Base-by-base conservation (phyloP, 495 filamentous ascomycete species). In the Hypoxylon perforatum region DNA sequence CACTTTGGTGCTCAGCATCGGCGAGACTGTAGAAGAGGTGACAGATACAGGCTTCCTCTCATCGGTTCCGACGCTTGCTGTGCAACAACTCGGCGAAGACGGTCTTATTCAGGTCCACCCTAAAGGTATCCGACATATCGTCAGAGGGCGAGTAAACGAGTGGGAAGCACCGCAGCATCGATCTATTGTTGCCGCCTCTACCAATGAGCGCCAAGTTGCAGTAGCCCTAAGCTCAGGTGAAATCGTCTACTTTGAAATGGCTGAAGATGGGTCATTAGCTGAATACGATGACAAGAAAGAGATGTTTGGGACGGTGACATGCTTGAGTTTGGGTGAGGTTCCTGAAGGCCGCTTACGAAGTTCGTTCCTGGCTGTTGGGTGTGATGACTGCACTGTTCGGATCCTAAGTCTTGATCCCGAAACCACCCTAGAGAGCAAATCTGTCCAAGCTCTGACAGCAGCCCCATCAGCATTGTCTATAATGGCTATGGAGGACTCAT, bases 171-270 rank as follows among this genome's bases (percentile, higher is more conserved):
- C 95, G 0, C 90, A 94, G 69, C 93, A 98, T 78, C 88, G 95
- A 4, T 93, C 93, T 1, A 97, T 99, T 65, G 92, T 97, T 36
- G 93, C 96, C n/a, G 94, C 93, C 28, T 89, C 95, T 4, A 93
- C 95, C 8, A 99, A 99, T 69, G 88, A 94, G 61, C 87, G 91
- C 41, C 95, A 99, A 76, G 92, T 98, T 19, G 93, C 93, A 0
- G 88, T 99, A 39, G 95, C 94, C 14, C 79, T 99, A 35, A 97
- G 93, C 70, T 97, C 93, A 12, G 92, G 93, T 10, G 95, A 99
- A 74, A 95, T 99, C 56, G 92, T 95, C 17, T 98, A 97, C 72
- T 99, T 99, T 65, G 96, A 97, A 76, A 92, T 96, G 89, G 96
- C 96, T 73, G 83, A 86, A 1, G 94, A 98, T 78, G 94, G 93